Base-by-base conservation (phyloP, 441 rosid species). In the Populus trichocarpa region DNA sequence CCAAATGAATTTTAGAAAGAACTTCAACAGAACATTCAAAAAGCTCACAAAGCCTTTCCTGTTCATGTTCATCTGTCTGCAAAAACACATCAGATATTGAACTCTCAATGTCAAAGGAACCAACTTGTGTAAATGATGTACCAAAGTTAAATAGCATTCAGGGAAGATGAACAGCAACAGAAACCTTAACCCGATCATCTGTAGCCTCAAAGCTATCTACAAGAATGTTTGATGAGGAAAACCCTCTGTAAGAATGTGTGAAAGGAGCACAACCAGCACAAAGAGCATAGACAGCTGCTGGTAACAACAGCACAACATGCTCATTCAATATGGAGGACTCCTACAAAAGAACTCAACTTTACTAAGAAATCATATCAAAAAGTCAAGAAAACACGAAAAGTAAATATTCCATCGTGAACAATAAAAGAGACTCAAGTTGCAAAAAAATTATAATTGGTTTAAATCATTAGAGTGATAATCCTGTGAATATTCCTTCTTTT, bases 21-120 rank as follows among this genome's bases (percentile, higher is more conserved):
- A 90, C 92, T 82, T 94, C 98, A 81, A 87, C 90, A 80, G 89
- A 96, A 84, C 93, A 94, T 80, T 92, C 98, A 82, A 93, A 93
- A 79, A 79, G 74, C 81, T 91, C 90, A 78, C 78, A 82, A 67
- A 69, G 81, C 81, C 84, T 86, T 82, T 78, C 88, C 28, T 67
- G 81, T 70, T 89, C 93, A 79, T 71, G 64, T 81, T 88, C 95
- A 77, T 86, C 89, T 74, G 80, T 78, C 97, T 95, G 81, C 73
- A 87, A 73, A 76, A 69, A 83, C 68, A 33, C 57, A 84, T 50
- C 69, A 83, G 70, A 82, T 68, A 83, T 74, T 53, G 64, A 69
- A 70, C 79, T 84, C 83, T 72, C 77, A 72, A n/a, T 46, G 57
- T 46, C 57, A 13, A 36, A 28, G 81, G 72, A 75, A 82, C 53